Evolutionary conservation across 352 stramenopile species (phyloP), one percentile per base, ranked within the genome.

Genomic region (Phytophthora aleatoria): DNA sequence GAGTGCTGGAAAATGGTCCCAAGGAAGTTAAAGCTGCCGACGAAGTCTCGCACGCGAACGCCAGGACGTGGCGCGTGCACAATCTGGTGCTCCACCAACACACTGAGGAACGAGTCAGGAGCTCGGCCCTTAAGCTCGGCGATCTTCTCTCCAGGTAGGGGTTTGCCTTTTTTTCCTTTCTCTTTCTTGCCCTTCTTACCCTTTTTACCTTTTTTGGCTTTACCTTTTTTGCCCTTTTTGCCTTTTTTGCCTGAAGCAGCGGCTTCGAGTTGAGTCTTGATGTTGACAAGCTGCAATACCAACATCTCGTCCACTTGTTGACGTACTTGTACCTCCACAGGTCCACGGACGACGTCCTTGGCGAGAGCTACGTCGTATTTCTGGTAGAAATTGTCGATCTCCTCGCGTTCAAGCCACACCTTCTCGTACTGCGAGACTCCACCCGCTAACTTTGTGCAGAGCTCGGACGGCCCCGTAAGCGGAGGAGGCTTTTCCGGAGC

Each of bases 231-330:
- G 0, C 81, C 83, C 48, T 97, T 89, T 50, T 90, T 97, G 5
- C 78, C 82, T 30, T 93, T 95, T 59, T 94, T 95, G 8, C 76
- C 75, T 6, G 69, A 73, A 1, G 85, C 81, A 9, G 83, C 87
- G 0, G 85, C 83, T 33, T 90, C 85, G 6, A 97, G 74, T 67
- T 97, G 89, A 35, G 85, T 72, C 61, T 98, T 97, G 70, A 98
- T 97, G 80, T 98, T 98, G 30, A 90, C 81, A 16, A 98, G 83
- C 60, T 97, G 96, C 41, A 96, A 75, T n/a, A 97, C 76, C 15
- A 98, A 74, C 82, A 98, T 97, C 57, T 98, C 90, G 54, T 98
- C 95, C 50, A 98, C 94, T 74, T 96, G 80, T 60, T 93, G 80
- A 5, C 85, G 90, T 10, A 98, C 82, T 50, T 97, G 85, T 6